Percentiles rank a stretch among this genome's conserved stretches.
Conservation (phyloP, 1,284 basidiomycete genomes). For the Porogramme epimiltina region DNA sequence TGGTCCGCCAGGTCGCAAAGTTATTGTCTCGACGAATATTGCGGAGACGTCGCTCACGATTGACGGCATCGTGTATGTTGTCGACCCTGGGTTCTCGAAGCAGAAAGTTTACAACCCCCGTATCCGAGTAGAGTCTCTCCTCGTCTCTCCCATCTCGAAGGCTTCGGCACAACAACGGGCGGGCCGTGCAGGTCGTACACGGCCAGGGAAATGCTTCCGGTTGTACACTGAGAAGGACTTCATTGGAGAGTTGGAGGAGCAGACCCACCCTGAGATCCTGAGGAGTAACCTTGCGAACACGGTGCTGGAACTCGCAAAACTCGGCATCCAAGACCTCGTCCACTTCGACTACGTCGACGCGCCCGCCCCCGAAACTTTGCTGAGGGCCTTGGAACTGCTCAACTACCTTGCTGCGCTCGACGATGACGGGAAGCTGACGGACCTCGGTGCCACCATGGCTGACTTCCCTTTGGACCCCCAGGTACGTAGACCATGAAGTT, state of each 20-base stretch:
- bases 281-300: conserved; percentile 92
- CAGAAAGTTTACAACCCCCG: conserved; percentile 98
- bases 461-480: conserved; percentile 98
- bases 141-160: conserved; percentile 96
- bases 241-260: conserved; percentile 92
- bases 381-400: conserved; percentile 95
- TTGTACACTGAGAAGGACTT: conserved; percentile 98
- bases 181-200: conserved; percentile 93
- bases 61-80: conserved; percentile 98
- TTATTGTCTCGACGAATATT: conserved; percentile 96
- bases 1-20: conserved; percentile 88
- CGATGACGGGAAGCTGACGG: conserved; percentile 91
- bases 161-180: conserved; percentile 96
- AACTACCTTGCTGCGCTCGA: conserved; percentile 94
- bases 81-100: conserved; percentile 97
- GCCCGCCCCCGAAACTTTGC: conserved; percentile 96
- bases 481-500: conserved; percentile 38
- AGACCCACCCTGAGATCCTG: conserved; percentile 96
- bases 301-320: conserved; percentile 92
- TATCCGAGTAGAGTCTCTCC: conserved; percentile 92
- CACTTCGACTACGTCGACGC: conserved; percentile 96
- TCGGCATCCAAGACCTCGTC: conserved; percentile 91
- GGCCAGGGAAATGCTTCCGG: conserved; percentile 97
- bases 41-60: conserved; percentile 98
- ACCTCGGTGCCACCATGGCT: conserved; percentile 91